Percentiles rank a stretch among this genome's conserved stretches.
Conservation (phyloP, 768 basidiomycete species). For the Botryobasidium botryosum region DNA sequence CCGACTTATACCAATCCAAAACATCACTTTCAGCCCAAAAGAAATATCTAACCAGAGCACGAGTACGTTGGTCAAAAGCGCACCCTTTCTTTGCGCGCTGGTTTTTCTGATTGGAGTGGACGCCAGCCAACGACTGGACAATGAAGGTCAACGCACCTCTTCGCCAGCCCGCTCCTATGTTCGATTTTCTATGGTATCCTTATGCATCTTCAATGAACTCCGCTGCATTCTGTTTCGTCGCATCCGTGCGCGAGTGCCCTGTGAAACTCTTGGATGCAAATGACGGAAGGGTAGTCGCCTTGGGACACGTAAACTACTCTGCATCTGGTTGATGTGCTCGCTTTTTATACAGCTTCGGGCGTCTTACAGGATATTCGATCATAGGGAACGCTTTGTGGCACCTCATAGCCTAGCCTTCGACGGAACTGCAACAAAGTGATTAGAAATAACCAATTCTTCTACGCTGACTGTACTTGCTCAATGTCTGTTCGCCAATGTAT, state of each 20-base stretch:
- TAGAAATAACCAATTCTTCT: not conserved
- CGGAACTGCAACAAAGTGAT: slow-evolving; percentile 43
- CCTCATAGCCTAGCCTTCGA: slow-evolving; percentile 78
- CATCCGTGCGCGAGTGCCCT: slow-evolving; percentile 71
- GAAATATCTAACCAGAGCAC: no score
- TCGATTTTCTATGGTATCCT: slow-evolving; percentile 79
- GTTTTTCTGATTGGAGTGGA: no score
- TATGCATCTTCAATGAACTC: slow-evolving; percentile 40
- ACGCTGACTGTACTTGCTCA: not conserved
- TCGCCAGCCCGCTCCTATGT: slow-evolving; percentile 48
- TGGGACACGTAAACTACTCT: no score
- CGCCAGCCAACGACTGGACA: no score
- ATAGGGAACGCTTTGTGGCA: slow-evolving; percentile 79
- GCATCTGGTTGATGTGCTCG: no score
- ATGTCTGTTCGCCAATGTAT: no score
- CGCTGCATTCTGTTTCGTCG: slow-evolving; percentile 63
- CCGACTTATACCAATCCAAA: no score
- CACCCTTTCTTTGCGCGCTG: no score
- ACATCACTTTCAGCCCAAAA: no score
- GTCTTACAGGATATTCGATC: slow-evolving; percentile 83
- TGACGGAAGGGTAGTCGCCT: slow-evolving; percentile 43
- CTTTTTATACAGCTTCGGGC: slow-evolving; percentile 82
- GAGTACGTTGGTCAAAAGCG: no score
- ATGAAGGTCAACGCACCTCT: no score
- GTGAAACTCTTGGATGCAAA: slow-evolving; percentile 69